Conservation (phyloP, 495 filamentous ascomycete species). For the Neurospora sp. region DNA sequence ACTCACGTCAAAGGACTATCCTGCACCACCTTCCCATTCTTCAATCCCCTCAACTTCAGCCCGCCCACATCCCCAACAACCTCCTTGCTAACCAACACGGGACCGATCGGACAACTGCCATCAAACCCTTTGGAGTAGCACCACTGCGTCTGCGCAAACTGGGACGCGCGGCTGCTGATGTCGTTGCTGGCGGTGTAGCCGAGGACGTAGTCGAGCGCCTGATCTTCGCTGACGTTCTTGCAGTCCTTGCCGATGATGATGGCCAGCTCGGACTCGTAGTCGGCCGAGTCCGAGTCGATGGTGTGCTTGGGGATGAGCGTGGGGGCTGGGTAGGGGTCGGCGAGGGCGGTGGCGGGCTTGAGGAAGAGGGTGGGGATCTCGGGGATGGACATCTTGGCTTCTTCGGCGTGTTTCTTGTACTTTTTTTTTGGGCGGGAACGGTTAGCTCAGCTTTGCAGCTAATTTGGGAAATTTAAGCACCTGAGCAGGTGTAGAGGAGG, state of each 20-base stretch:
- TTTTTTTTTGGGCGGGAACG: constrained; percentile 12
- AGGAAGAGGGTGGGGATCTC: constrained; percentile 36
- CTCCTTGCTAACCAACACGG: constrained; percentile 43
- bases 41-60: constrained; percentile 29
- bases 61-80: constrained; percentile 28
- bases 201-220: constrained; percentile 36
- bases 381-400: constrained; percentile 35
- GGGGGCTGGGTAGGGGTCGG: constrained; percentile 34
- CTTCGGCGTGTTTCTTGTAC: constrained; percentile 37
- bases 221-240: constrained; percentile 35
- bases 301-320: constrained; percentile 36
- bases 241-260: constrained; percentile 35
- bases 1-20: constrained; percentile 40
- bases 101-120: constrained; percentile 38
- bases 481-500: neutral
- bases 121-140: constrained; percentile 41
- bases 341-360: constrained; percentile 33
- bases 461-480: too few species aligned
- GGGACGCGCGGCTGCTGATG: constrained; percentile 29
- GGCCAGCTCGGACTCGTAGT: constrained; percentile 39
- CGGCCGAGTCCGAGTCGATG: constrained; percentile 26
- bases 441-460: neutral
- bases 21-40: constrained; percentile 40
- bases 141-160: constrained; percentile 39
- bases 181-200: constrained; percentile 40